A percentile compares a stretch with the other conserved stretches of the same genome.
Conservation (phyloP, 2,329 filamentous ascomycete species). For the Colletotrichum sp. region DNA sequence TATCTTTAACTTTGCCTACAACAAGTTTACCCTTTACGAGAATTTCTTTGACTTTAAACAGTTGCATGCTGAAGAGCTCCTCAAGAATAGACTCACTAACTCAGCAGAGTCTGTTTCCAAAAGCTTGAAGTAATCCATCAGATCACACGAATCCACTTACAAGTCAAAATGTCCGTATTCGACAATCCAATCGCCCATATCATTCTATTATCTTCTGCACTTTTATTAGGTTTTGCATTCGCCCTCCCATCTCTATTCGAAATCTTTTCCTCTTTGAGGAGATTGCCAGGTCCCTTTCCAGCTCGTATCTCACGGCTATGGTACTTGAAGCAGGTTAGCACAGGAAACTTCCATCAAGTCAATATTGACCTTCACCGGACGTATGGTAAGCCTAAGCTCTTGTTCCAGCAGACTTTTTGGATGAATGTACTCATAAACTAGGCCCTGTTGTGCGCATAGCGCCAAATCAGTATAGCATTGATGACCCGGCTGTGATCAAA, state of each 20-base stretch:
- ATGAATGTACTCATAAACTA: background rate
- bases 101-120: background rate
- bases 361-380: background rate
- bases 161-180: background rate
- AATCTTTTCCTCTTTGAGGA: background rate
- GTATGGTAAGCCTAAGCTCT: background rate
- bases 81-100: background rate
- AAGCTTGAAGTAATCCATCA: background rate
- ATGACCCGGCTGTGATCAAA: background rate
- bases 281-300: background rate
- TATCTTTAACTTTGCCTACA: background rate
- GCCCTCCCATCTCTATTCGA: background rate
- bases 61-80: background rate
- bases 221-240: background rate
- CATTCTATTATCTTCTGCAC: background rate
- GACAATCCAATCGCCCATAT: background rate
- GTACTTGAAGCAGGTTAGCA: background rate
- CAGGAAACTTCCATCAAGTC: background rate
- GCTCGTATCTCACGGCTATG: background rate
- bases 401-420: background rate
- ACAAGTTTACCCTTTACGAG: background rate
- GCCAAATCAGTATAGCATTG: background rate
- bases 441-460: background rate
- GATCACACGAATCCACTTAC: background rate
- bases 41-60: background rate